Evolutionary conservation across 2,329 filamentous ascomycete species (phyloP).

Genomic region (Botrytis cinerea): DNA sequence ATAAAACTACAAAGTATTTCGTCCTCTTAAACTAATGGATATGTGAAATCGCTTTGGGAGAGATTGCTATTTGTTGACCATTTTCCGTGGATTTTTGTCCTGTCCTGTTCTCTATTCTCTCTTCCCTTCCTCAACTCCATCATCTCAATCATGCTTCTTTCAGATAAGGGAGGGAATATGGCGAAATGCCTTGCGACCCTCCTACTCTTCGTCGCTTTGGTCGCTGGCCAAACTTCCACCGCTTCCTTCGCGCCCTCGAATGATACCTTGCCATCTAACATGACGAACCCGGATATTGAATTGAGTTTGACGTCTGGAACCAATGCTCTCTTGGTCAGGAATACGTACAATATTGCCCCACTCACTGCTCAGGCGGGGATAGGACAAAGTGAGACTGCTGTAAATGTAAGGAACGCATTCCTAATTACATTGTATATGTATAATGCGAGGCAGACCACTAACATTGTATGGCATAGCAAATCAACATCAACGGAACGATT

Average conservation of each 20-base stretch:
- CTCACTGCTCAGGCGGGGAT: conserved; percentile 34
- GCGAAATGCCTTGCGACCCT: conserved; percentile 29
- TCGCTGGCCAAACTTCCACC: conserved; percentile 31
- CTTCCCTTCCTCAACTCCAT: background rate
- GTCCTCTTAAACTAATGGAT: conserved; percentile 1
- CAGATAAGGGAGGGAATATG: conserved; percentile 35
- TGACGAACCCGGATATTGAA: conserved; percentile 28
- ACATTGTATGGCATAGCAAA: conserved; percentile 24
- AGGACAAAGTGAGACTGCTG: conserved; percentile 27
- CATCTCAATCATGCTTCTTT: conserved; percentile 33
- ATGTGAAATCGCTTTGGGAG: conserved; percentile 4
- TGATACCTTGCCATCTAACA: conserved; percentile 30
- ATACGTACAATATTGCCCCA: conserved; percentile 35
- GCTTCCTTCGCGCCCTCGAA: conserved; percentile 35
- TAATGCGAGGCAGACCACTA: background rate
- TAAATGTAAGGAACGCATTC: conserved; percentile 30
- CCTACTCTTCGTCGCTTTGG: conserved; percentile 29
- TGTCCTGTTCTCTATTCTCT: background rate
- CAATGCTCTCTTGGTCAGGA: conserved; percentile 24
- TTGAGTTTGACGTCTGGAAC: conserved; percentile 27
- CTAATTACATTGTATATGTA: background rate
- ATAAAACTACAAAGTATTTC: background rate
- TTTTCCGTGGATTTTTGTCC: background rate
- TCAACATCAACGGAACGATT: conserved; percentile 24
- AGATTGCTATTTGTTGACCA: background rate